Base-by-base conservation (phyloP, 305 asterid species). In the Fraxinus xanthoxyloides region DNA sequence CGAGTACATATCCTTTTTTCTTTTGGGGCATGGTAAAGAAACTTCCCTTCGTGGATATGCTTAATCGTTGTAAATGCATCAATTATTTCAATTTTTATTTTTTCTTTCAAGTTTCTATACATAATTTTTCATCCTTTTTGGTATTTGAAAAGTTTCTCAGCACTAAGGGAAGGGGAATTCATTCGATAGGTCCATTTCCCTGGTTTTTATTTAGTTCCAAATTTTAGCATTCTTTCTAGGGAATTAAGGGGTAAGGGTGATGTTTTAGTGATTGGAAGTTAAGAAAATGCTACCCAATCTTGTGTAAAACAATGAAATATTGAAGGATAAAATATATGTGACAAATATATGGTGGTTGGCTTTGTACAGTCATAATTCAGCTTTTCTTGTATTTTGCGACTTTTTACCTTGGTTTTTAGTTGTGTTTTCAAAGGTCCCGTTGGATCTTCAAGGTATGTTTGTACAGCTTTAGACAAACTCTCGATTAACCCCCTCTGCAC, bases 61-160 rank as follows among this genome's bases (percentile, higher is more conserved):
- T 36, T 26, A 79, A 43, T 43, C 85, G 40, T 86, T 94, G 95
- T 94, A 92, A 84, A 90, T 89, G 80, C 89, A 81, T 88, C 67
- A 5, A 82, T 67, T 76, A 80, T 43, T 12, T 43, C 54, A 43
- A 43, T 43, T 43, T 43, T 43, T 43, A 43, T 10, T 43, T 43
- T 76, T 40, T 77, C 35, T 65, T 80, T 85, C 85, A 84, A 83
- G 79, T 89, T 79, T 59, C 28, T 83, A 73, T 80, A 12, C 12
- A 43, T 54, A 77, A 43, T 77, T 77, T 85, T 87, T 84, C 79
- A 77, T 85, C 81, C 78, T 77, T 82, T 82, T 85, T 86, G 77
- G 70, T 80, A 78, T 85, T 84, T 83, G 82, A 78, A 48, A 84
- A 75, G 80, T 85, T 85, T 82, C 80, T 84, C 85, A 87, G 87